phyloP scores from a whole-genome alignment of 2,329 filamentous ascomycete genomes.

The Monosporascus sp. region DNA sequence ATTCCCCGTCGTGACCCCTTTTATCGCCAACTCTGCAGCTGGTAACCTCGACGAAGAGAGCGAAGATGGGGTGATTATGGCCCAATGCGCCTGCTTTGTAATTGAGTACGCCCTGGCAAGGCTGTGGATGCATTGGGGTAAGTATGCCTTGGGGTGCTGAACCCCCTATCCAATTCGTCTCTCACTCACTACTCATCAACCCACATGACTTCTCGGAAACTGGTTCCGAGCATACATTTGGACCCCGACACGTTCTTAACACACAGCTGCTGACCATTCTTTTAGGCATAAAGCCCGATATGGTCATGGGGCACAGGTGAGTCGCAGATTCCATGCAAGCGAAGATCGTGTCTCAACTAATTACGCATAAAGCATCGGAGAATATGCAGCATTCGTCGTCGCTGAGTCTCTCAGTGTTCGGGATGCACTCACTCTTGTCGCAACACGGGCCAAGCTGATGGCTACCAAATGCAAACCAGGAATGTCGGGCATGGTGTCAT shows the following conservation, averaged over 20 bases:
- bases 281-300: slow-evolving; percentile 9
- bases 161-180: background rate
- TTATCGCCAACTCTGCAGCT: slow-evolving; percentile 35
- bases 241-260: background rate
- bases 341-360: background rate
- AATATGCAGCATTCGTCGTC: slow-evolving; percentile 20
- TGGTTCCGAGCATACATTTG: too few relatives aligned
- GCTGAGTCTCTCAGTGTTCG: slow-evolving; percentile 11
- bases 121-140: slow-evolving; percentile 21
- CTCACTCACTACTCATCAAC: background rate
- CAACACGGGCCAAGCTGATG: slow-evolving; percentile 18
- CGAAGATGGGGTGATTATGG: slow-evolving; percentile 12
- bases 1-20: slow-evolving; percentile 24
- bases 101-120: slow-evolving; percentile 26
- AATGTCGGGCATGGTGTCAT: slow-evolving; percentile 16
- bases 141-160: background rate
- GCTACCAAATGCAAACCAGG: slow-evolving; percentile 7
- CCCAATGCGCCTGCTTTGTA: slow-evolving; percentile 26
- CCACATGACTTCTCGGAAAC: too few relatives aligned
- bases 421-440: slow-evolving; percentile 17
- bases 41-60: slow-evolving; percentile 6
- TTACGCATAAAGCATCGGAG: slow-evolving; percentile 15
- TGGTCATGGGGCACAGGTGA: slow-evolving; percentile 19
- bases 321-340: background rate
- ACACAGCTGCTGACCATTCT: background rate